Evolutionary conservation across 2,329 filamentous ascomycete genomes (phyloP).

Genomic region (Fusarium hainanense): DNA sequence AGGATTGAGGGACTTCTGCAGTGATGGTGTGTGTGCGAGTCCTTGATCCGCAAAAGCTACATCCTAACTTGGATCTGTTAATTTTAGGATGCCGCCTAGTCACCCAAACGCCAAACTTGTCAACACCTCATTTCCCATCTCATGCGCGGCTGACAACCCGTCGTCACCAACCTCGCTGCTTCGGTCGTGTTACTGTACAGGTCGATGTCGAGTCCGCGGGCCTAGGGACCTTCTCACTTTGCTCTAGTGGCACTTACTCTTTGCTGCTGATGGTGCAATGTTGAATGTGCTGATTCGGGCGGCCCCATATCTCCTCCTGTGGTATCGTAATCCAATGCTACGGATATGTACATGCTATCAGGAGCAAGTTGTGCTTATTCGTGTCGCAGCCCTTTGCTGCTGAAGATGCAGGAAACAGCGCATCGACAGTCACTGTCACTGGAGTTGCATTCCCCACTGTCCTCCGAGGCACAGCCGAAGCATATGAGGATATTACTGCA

Average conservation of each 20-base stretch:
- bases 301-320: not conserved
- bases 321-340: slow-evolving; percentile 4
- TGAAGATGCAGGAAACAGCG: slow-evolving; percentile 35
- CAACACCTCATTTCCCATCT: slow-evolving; percentile 44
- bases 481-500: slow-evolving; percentile 33
- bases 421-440: slow-evolving; percentile 31
- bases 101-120: slow-evolving; percentile 30
- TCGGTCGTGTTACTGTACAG: slow-evolving; percentile 20
- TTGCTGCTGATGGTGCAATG: slow-evolving; percentile 4
- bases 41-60: slow-evolving; percentile 26
- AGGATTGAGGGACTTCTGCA: slow-evolving; percentile 43
- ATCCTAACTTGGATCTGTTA: slow-evolving; percentile 25
- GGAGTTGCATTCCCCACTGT: slow-evolving; percentile 20
- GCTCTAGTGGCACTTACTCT: slow-evolving; percentile 27
- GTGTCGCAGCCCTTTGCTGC: slow-evolving; percentile 14
- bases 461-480: slow-evolving; percentile 44
- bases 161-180: slow-evolving; percentile 37
- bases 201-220: slow-evolving; percentile 28
- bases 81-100: slow-evolving; percentile 31
- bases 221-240: slow-evolving; percentile 35
- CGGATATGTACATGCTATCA: not conserved
- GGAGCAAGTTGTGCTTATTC: slow-evolving; percentile 9
- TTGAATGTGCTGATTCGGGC: slow-evolving; percentile 4
- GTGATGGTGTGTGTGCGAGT: slow-evolving; percentile 20
- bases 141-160: slow-evolving; percentile 40